These are phyloP conservation scores for Collybiopsis confluens DNA, from an alignment of 768 basidiomycete species.

Conservation along the genomic window DNA sequence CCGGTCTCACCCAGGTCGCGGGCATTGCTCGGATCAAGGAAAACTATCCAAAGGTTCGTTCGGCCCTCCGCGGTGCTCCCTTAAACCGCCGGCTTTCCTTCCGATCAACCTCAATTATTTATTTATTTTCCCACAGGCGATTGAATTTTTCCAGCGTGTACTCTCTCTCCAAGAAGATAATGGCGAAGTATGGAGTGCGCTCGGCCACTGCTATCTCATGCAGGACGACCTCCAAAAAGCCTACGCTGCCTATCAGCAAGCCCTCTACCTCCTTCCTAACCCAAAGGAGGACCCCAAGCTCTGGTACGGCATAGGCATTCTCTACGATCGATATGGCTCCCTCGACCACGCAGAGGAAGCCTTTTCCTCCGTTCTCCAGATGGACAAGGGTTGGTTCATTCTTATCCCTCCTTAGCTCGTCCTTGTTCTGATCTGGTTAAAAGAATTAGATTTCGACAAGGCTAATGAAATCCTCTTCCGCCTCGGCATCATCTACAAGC, in stretches of 20 bases:
- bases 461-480: conserved; percentile 98
- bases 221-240: conserved; percentile 99
- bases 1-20: conserved; percentile 90
- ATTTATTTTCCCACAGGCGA: conserved; percentile 57
- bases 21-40: conserved; percentile 97
- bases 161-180: conserved; percentile 90
- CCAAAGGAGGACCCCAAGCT: conserved; percentile 99
- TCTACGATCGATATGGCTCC: conserved; percentile 97
- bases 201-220: conserved; percentile 98
- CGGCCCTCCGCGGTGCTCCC: conserved; percentile 20
- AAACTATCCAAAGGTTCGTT: conserved; percentile 86
- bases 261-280: conserved; percentile 90
- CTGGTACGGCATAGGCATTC: conserved; percentile 99
- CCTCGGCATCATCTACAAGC: conserved; percentile 98
- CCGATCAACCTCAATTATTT: conserved; percentile 13
- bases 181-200: conserved; percentile 97
- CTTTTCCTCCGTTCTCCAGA: conserved; percentile 90
- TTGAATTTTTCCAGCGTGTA: conserved; percentile 95
- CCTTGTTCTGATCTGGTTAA: conserved; percentile 17
- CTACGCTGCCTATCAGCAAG: conserved; percentile 97
- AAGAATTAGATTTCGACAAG: conserved; percentile 89
- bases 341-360: conserved; percentile 99
- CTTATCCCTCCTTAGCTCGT: conserved; percentile 8
- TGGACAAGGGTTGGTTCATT: conserved; percentile 84
- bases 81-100: conserved; percentile 20